Percentiles rank a stretch among this genome's conserved stretches.
Evolutionary conservation across 495 filamentous ascomycete genomes (phyloP).

Genomic region (Chaetomidium leptoderma): DNA sequence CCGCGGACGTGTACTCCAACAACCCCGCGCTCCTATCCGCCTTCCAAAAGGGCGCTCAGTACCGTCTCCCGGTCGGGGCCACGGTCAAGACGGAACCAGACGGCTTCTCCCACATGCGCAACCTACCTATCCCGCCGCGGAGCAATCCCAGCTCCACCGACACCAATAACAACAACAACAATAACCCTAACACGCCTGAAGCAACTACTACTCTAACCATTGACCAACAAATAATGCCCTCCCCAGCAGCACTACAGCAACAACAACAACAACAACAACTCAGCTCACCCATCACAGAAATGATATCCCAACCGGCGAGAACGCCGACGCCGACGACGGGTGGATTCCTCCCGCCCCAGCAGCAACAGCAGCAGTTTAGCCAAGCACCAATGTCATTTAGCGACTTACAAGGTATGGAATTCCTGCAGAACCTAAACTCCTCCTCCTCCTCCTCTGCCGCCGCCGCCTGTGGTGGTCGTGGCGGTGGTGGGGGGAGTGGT

Average conservation of each 20-base stretch:
- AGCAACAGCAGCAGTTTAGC: constrained; percentile 16
- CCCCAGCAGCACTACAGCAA: constrained; percentile 2
- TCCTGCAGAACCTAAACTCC: constrained; percentile 34
- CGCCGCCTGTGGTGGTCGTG: background rate
- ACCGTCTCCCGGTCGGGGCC: constrained; percentile 21
- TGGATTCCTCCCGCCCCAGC: constrained; percentile 12
- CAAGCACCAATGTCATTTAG: constrained; percentile 30
- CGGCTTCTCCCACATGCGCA: constrained; percentile 36
- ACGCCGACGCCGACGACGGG: constrained; percentile 13
- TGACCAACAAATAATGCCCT: constrained; percentile 5
- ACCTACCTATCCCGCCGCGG: constrained; percentile 31
- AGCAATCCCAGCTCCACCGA: constrained; percentile 33
- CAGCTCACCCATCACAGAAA: constrained; percentile 27
- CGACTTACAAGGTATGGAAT: constrained; percentile 46
- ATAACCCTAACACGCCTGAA: constrained; percentile 31
- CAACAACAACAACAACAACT: constrained; percentile 3
- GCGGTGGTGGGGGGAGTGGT: background rate
- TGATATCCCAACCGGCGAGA: constrained; percentile 24
- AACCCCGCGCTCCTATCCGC: constrained; percentile 19
- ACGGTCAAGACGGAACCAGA: constrained; percentile 40
- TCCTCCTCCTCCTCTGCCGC: background rate
- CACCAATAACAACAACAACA: constrained; percentile 23
- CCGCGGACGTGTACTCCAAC: constrained; percentile 27
- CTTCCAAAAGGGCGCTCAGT: constrained; percentile 24
- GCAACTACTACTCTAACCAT: constrained; percentile 20